Conservation (phyloP, 1,139 yeast genomes). For the Yarrowia galli region DNA sequence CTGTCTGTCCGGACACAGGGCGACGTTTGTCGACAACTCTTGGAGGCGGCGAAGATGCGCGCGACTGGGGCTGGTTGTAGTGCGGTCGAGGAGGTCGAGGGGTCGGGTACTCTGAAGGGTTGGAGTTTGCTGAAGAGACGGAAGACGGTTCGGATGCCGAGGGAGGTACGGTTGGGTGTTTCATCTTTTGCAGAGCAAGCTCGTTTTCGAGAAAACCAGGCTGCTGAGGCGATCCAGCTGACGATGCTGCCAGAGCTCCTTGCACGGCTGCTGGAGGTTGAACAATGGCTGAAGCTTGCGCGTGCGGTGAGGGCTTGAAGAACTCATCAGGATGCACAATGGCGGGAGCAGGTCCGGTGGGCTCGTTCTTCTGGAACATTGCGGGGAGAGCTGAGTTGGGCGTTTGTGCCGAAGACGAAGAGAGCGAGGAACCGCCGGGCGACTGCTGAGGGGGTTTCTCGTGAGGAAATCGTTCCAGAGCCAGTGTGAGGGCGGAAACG, state of each 20-base stretch:
- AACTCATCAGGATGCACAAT: constrained; percentile 29
- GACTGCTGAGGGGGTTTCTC: constrained; percentile 4
- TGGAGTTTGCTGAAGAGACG: constrained; percentile 4
- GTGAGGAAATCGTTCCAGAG: constrained; percentile 19
- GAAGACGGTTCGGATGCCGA: constrained; percentile 25
- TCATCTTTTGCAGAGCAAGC: constrained; percentile 13
- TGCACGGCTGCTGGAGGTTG: constrained; percentile 13
- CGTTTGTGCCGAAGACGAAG: constrained; percentile 6
- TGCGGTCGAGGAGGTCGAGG: constrained; percentile 30
- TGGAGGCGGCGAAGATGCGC: constrained; percentile 42
- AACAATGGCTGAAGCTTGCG: constrained; percentile 1
- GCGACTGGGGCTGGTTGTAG: constrained; percentile 41
- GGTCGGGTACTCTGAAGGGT: constrained; percentile 22
- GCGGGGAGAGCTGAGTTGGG: constrained; percentile 25
- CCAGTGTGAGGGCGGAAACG: constrained; percentile 24
- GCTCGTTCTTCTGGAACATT: constrained; percentile 28
- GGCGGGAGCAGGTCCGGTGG: constrained; percentile 12
- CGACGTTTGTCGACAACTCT: constrained; percentile 37
- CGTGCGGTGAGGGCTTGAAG: constrained; percentile 20
- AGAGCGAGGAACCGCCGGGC: constrained; percentile 7
- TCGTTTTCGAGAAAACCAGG: constrained; percentile 29
- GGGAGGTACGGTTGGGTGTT: constrained; percentile 3
- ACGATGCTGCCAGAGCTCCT: constrained; percentile 6
- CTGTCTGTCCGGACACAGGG: constrained; percentile 22
- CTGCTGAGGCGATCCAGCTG: constrained; percentile 23